Evolutionary conservation across 2,329 filamentous ascomycete species (phyloP), one percentile per base, ranked within the genome.

Genomic region (Aphanoascus verrucosus): DNA sequence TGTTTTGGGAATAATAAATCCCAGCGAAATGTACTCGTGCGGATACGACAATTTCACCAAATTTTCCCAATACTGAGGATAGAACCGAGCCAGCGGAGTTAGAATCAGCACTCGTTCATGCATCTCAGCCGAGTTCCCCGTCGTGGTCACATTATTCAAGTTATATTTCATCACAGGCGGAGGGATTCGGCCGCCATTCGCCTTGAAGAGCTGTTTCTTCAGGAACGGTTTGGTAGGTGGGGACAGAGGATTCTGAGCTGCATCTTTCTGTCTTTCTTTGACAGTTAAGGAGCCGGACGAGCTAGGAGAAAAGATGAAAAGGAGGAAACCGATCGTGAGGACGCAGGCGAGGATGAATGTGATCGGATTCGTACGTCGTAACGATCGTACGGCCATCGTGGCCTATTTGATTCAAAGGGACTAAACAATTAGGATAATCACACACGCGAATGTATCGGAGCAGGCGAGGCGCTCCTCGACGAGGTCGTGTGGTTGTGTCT

Each of bases 61-160:
- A 64, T 97, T 98, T 68, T 94, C 85, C 91, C 93, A 98, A 75
- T 97, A 98, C 61, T 80, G 83, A 62, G 86, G 84, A 71, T 96
- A 97, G 77, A 97, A 98, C 58, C 87, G 82, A 32, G 88, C 86
- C 72, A 98, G 83, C 8, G 93, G 93, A 1, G 93, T 96, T 56
- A 98, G 79, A 65, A 98, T 86, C 53, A 98, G 82, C 56, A 98
- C 78, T 49, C 84, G 85, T 74, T 98, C 93, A 60, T 81, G 76
- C 66, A 94, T 93, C 57, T 77, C 80, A 49, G 88, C 74, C 1
- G 93, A 88, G 59, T 86, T 79, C 49, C 77, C 68, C 17, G 90
- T 86, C 55, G 87, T 87, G 42, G 90, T 96, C 61, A 97, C 81
- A 71, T 91, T 90, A 77, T 97, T 97, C 72, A 98, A 84, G 68